A percentile compares a stretch with the other conserved stretches of the same genome.
Conservation (phyloP, 768 basidiomycete species). For the Gautieria morchelliformis region DNA sequence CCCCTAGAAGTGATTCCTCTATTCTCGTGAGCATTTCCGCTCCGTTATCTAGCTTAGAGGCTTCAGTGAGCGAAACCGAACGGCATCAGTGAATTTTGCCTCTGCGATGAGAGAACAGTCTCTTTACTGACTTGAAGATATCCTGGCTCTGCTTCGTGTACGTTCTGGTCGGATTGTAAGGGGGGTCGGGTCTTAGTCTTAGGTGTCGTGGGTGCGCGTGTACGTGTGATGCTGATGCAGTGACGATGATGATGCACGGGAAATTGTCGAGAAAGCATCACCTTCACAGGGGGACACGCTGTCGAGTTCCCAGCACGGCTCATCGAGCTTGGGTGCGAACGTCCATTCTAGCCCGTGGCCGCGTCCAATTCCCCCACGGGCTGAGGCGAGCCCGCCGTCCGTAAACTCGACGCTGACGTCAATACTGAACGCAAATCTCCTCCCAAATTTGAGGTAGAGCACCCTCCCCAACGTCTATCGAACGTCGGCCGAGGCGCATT, state of each 20-base stretch:
- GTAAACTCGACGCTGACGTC: neutral
- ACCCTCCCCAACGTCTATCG: neutral
- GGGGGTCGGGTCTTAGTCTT: neutral
- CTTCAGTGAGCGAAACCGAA: too few species aligned
- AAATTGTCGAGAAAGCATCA: neutral
- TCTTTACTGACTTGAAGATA: too few species aligned
- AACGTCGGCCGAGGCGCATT: slow-evolving; percentile 16
- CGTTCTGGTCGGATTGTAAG: slow-evolving; percentile 57
- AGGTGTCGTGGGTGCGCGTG: neutral
- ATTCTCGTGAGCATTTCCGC: too few species aligned
- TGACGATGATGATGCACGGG: neutral
- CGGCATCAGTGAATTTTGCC: too few species aligned
- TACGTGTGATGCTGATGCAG: neutral
- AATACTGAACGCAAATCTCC: too few species aligned
- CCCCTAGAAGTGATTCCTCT: too few species aligned
- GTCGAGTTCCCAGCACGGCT: neutral
- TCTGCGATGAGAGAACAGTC: too few species aligned
- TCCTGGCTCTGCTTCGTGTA: slow-evolving; percentile 71
- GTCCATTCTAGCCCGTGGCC: too few species aligned
- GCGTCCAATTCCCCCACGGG: neutral
- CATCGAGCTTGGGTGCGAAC: neutral
- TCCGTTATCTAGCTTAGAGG: too few species aligned
- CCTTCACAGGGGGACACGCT: neutral
- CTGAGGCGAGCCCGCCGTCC: neutral
- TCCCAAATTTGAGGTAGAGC: neutral